These are phyloP conservation scores for Persicaria tinctoria DNA, from an alignment of 148 eudicot species.

Conservation along the genomic window DNA sequence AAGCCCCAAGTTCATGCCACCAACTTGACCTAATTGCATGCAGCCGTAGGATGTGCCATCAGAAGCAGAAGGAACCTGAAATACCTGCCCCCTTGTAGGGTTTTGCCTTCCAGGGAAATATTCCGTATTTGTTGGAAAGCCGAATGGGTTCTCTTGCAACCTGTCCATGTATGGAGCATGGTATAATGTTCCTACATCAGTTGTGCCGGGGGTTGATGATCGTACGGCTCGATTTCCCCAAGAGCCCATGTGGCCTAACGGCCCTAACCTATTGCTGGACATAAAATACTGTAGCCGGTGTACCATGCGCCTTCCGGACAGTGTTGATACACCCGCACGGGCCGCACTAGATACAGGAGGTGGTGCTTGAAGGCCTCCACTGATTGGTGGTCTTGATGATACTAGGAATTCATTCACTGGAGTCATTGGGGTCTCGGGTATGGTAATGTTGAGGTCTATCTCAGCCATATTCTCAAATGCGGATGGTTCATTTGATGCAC, in stretches of 20 bases:
- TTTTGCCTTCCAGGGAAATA: conserved; percentile 21
- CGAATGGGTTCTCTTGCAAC: conserved; percentile 20
- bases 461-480: conserved; percentile 54
- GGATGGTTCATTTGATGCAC: conserved; percentile 17
- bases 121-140: conserved; percentile 19
- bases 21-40: conserved; percentile 23
- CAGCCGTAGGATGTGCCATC: conserved; percentile 19
- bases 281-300: conserved; percentile 35
- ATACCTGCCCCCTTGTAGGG: conserved; percentile 21
- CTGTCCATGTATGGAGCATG: conserved; percentile 22
- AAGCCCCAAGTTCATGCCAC: conserved; percentile 25
- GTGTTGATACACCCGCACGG: conserved; percentile 52
- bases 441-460: conserved; percentile 68
- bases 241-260: conserved; percentile 19
- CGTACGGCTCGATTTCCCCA: background rate
- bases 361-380: conserved; percentile 33
- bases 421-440: conserved; percentile 66
- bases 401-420: conserved; percentile 34
- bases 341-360: conserved; percentile 43
- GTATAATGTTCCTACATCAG: conserved; percentile 7
- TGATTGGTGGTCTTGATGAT: conserved; percentile 37
- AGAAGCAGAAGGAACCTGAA: conserved; percentile 24
- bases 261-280: conserved; percentile 25
- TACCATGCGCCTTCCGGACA: conserved; percentile 61
- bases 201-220: background rate